These are phyloP conservation scores for Adansonia rubrostipa DNA, from an alignment of 441 rosid genomes.

Conservation along the genomic window DNA sequence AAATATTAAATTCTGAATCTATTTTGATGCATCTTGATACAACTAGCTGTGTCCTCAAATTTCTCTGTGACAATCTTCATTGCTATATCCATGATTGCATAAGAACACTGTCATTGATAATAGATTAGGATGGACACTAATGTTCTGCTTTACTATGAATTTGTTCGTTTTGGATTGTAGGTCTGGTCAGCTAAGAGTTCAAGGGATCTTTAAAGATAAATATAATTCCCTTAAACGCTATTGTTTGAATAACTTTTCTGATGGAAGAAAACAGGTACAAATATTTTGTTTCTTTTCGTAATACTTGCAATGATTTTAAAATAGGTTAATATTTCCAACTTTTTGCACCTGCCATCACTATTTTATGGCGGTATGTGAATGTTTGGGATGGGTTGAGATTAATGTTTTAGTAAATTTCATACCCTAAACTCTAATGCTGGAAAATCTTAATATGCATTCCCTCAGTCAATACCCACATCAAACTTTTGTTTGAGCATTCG, in stretches of 20 bases:
- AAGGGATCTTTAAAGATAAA: constrained; percentile 87
- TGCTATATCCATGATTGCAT: not conserved
- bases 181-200: constrained; percentile 78
- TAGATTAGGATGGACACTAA: not conserved
- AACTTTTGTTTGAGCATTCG: constrained; percentile 10
- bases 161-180: constrained; percentile 46
- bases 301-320: constrained; percentile 14
- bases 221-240: constrained; percentile 82
- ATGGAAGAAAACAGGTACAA: constrained; percentile 85
- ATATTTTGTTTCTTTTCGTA: constrained; percentile 24
- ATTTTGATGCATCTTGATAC: constrained; percentile 12
- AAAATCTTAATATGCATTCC: not conserved
- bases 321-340: not conserved
- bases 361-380: not conserved
- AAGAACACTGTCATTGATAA: not conserved
- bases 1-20: not conserved
- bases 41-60: not conserved
- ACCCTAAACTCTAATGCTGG: not conserved
- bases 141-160: not conserved
- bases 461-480: not conserved
- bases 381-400: not conserved
- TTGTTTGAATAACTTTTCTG: constrained; percentile 87
- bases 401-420: not conserved
- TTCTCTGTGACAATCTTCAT: not conserved
- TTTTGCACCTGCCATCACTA: not conserved